phyloP scores from a whole-genome alignment of 1,284 basidiomycete species.

The Caloboletus inedulis region DNA sequence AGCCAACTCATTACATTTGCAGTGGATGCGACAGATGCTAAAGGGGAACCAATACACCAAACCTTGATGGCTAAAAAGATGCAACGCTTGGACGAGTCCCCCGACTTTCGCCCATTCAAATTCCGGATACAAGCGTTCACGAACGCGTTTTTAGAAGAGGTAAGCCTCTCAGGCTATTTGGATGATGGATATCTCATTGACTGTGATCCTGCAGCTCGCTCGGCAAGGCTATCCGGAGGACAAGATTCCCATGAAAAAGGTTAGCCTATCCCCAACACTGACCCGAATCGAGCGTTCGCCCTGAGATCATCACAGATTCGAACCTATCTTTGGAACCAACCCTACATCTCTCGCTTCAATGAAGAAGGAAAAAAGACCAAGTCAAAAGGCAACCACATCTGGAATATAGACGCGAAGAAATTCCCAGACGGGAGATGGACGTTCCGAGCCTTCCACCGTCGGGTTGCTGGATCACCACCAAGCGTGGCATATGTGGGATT shows the following conservation, averaged over 20 bases:
- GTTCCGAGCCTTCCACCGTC: constrained; percentile 89
- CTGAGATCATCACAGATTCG: constrained; percentile 66
- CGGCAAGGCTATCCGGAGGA: constrained; percentile 79
- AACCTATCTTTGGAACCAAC: constrained; percentile 93
- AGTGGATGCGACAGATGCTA: constrained; percentile 92
- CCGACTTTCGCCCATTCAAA: constrained; percentile 98
- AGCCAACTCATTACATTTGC: constrained; percentile 19
- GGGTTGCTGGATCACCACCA: constrained; percentile 79
- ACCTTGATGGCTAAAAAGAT: constrained; percentile 99
- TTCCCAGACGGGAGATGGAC: constrained; percentile 75
- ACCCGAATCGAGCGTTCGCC: constrained; percentile 13
- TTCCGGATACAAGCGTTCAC: constrained; percentile 99
- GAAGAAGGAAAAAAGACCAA: constrained; percentile 99
- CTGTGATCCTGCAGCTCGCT: constrained; percentile 53
- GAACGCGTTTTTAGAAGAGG: constrained; percentile 92
- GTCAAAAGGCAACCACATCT: constrained; percentile 99
- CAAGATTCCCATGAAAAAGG: constrained; percentile 88
- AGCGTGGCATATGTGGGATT: constrained; percentile 80
- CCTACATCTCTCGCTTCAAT: constrained; percentile 95
- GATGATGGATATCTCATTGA: constrained; percentile 15
- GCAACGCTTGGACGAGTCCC: constrained; percentile 92
- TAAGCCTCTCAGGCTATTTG: constrained; percentile 34
- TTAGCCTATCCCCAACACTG: constrained; percentile 33
- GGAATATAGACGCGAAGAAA: constrained; percentile 97
- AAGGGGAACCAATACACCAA: constrained; percentile 97